Evolutionary conservation across 768 basidiomycete genomes (phyloP), one percentile per base, ranked within the genome.

Genomic region (Xerocomellus amylosporus): DNA sequence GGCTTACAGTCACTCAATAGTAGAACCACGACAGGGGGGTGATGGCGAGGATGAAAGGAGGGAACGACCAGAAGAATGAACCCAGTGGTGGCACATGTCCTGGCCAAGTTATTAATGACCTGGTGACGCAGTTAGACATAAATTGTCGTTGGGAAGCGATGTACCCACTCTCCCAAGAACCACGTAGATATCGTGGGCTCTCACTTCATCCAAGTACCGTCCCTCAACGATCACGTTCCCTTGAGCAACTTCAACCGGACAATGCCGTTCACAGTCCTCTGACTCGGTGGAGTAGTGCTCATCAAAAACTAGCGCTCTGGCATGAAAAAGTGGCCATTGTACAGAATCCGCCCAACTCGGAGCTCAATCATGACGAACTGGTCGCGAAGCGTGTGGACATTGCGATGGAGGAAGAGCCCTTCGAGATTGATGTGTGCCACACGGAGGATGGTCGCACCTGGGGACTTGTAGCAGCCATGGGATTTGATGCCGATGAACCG

Each of bases 311-410:
- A 97, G 60, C 96, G 83, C 75, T 98, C 97, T 43, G 97, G 95
- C n/a, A 93, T 96, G 82, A 98, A 99, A 85, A 93, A 98, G 77
- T 96, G 93, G 36, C 96, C 97, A 68, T 98, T 98, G 80, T 99
- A 98, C 45, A 99, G 77, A 66, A 99, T 95, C 62, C 87, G 79
- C 71, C 90, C 86, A n/a, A n/a, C n/a, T n/a, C n/a, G n/a, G 51
- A 98, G 79, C 70, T 88, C 88, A 64, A 91, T 78, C 22, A 96
- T 98, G 64, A 97, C 79, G 75, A 98, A 99, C 69, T 93, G 89
- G 72, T 99, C 97, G 33, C 97, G 82, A 52, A 98, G 78, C 20
- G 91, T 87, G 52, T 97, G 89, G 60, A 99, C 94, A 72, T 96
- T 97, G 64, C 95, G 83, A 77, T 99, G 97, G 55, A 98, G 83